These are phyloP conservation scores for Diaporthe ampelina DNA, from an alignment of 2,329 filamentous ascomycete genomes.

Conservation along the genomic window DNA sequence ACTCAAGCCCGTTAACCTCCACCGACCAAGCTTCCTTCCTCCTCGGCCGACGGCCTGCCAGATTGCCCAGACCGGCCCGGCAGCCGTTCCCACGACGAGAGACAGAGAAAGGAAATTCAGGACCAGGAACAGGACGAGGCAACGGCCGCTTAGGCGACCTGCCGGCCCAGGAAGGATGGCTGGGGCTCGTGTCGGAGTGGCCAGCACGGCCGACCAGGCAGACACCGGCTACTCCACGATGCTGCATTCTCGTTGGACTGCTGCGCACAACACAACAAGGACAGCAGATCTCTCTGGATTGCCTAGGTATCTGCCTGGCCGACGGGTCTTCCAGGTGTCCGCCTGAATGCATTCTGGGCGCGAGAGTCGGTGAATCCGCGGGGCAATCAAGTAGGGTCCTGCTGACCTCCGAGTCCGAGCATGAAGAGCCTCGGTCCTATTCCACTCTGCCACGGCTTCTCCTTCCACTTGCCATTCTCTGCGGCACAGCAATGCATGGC, in stretches of 20 bases:
- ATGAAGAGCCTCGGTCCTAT: slow-evolving; percentile 6
- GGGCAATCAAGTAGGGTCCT: neutral
- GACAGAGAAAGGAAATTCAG: neutral
- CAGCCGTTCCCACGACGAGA: neutral
- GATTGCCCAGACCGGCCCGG: slow-evolving; percentile 4
- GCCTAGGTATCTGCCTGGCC: slow-evolving; percentile 10
- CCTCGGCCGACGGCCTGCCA: neutral
- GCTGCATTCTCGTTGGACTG: slow-evolving; percentile 8
- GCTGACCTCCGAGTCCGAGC: slow-evolving; percentile 10
- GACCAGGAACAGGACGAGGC: slow-evolving; percentile 12
- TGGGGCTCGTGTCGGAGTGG: slow-evolving; percentile 6
- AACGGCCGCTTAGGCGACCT: slow-evolving; percentile 29
- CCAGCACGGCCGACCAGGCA: slow-evolving; percentile 22
- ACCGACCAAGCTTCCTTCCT: slow-evolving; percentile 10
- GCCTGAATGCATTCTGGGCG: neutral
- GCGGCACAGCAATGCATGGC: slow-evolving; percentile 8
- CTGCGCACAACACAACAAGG: neutral
- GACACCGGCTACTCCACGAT: slow-evolving; percentile 27
- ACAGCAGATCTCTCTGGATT: neutral
- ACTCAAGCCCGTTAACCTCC: neutral
- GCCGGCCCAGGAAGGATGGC: slow-evolving; percentile 11
- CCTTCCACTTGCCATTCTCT: neutral
- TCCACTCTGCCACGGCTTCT: neutral
- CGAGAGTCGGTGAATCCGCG: neutral
- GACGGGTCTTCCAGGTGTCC: neutral